phyloP scores from a whole-genome alignment of 257 asterid species.

The Solanum acaule region DNA sequence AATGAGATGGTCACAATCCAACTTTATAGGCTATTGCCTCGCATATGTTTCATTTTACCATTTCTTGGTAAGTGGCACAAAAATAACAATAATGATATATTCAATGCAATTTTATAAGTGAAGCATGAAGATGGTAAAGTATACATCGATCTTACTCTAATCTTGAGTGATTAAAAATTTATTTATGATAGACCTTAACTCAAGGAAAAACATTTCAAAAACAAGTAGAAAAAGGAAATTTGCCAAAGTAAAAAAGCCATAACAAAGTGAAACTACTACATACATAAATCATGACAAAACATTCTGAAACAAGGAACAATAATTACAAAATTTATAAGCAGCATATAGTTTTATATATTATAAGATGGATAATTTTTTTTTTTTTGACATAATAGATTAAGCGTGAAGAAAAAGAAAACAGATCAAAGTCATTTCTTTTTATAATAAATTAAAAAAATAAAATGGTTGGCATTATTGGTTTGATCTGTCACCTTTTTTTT shows the following conservation, averaged over 20 bases:
- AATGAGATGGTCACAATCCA: background rate
- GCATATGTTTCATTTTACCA: background rate
- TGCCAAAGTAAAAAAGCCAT: background rate
- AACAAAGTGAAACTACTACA: background rate
- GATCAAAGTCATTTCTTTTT: background rate
- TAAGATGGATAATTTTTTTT: background rate
- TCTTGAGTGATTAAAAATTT: background rate
- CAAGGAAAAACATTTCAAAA: too few species aligned
- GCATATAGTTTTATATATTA: background rate
- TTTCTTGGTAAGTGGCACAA: background rate
- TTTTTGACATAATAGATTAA: background rate
- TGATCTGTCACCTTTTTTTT: background rate
- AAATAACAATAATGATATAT: too few species aligned
- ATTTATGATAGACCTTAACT: background rate
- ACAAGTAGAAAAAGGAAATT: too few species aligned
- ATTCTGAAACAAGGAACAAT: background rate
- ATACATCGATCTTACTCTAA: background rate
- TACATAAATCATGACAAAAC: background rate
- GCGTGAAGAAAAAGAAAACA: background rate
- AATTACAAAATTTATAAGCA: background rate
- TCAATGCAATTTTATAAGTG: too few species aligned
- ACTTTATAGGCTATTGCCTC: background rate
- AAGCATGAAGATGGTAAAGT: too few species aligned
- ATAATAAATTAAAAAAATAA: too few species aligned
- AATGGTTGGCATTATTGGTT: background rate